Evolutionary conservation across 2,329 filamentous ascomycete genomes (phyloP).

Genomic region (Fusarium sp.): DNA sequence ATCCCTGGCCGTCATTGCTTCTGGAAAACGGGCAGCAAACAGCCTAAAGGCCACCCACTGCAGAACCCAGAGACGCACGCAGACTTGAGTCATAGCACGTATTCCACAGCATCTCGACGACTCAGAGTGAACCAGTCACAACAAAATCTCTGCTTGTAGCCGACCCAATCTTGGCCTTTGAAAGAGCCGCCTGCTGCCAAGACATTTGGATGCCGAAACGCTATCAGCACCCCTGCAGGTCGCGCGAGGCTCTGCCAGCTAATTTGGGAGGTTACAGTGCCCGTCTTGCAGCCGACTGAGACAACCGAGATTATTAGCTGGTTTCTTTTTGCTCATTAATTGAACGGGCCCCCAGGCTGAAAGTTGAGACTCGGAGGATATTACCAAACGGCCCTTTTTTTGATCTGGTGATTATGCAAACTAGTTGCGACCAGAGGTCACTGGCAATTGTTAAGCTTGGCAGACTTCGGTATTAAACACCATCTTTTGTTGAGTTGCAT

Average conservation of each 20-base stretch:
- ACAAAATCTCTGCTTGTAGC: background rate
- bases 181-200: slow-evolving; percentile 35
- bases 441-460: no score
- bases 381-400: slow-evolving; percentile 24
- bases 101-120: background rate
- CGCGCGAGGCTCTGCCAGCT: background rate
- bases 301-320: slow-evolving; percentile 36
- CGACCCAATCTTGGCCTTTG: background rate
- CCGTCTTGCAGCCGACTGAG: slow-evolving; percentile 38
- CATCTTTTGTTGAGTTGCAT: no score
- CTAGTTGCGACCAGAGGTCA: background rate
- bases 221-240: background rate
- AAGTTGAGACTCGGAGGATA: background rate
- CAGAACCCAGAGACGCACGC: background rate
- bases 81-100: slow-evolving; percentile 8
- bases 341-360: slow-evolving; percentile 3
- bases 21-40: no score
- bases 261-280: slow-evolving; percentile 3
- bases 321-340: slow-evolving; percentile 29
- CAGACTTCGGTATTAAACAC: no score
- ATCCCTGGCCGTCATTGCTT: slow-evolving; percentile 18
- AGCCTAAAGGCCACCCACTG: background rate
- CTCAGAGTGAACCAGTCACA: background rate
- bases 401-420: slow-evolving; percentile 11
- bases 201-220: background rate